Base-by-base conservation (phyloP, 805 yeast genomes). In the Lipomyces anomalus region DNA sequence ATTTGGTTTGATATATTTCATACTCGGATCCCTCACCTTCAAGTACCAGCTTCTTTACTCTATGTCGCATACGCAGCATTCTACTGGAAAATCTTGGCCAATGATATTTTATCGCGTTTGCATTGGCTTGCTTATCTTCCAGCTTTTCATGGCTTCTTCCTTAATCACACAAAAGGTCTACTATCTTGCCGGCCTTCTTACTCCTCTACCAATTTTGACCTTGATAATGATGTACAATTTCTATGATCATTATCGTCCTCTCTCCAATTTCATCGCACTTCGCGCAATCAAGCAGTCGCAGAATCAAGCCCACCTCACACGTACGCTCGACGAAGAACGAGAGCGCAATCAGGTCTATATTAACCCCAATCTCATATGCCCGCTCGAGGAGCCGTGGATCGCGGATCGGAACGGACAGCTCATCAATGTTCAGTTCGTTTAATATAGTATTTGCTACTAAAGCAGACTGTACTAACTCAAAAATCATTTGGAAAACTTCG, bases 41-140 rank as follows among this genome's bases (percentile, higher is more conserved):
- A 90, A 90, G 66, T 90, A 89, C 63, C 96, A 88, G 64, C 70
- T 90, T 48, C 69, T 92, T 53, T 90, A 86, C 62, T 48, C 95
- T 0, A 82, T 92, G 69, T 88, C 87, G 26, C 97, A 92, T 63
- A 89, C 95, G 6, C 96, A 94, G 32, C 97, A 92, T 66, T 88
- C 96, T 0, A 92, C 96, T 0, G 98, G 97, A 1, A 84, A 84
- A 61, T 94, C 90, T 1, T 90, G 97, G 97, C 95, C 96, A 0
- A 69, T 88, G 40, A 80, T 90, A 2, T 83, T 84, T 59, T 73
- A 95, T 57, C 73, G 98, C 55, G 78, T 89, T 1, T 78, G 84
- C 44, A 61, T 87, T 47, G 97, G 97, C 0, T 66, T 90, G 22
- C 65, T 84, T 28, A 70, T 90, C 13, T 88, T 90, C 63, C 98